Evolutionary conservation across 257 asterid genomes (phyloP).

Genomic region (Gentiana straminea): DNA sequence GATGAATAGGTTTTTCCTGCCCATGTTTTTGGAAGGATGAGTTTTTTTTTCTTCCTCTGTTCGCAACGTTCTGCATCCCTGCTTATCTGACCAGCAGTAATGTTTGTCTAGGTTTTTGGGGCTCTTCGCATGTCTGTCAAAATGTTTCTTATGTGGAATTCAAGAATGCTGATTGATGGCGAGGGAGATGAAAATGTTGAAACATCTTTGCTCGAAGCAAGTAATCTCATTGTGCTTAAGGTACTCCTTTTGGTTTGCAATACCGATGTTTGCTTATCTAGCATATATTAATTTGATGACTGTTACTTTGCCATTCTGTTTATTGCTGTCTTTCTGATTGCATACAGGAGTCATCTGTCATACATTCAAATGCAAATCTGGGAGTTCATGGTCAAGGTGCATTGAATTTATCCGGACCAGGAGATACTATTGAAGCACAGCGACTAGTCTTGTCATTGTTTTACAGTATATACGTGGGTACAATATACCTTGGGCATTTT

Average conservation of each 20-base stretch:
- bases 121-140: slow-evolving; percentile 99
- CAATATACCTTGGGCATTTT: background rate
- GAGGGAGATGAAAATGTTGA: slow-evolving; percentile 97
- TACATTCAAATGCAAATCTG: slow-evolving; percentile 92
- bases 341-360: slow-evolving; percentile 67
- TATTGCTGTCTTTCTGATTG: slow-evolving; percentile 6
- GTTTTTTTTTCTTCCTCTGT: background rate
- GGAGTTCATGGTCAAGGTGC: slow-evolving; percentile 98
- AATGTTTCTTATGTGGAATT: slow-evolving; percentile 97
- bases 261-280: slow-evolving; percentile 1
- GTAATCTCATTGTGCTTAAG: slow-evolving; percentile 94
- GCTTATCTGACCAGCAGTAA: background rate
- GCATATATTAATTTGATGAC: background rate
- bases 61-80: background rate
- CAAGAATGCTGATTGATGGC: slow-evolving; percentile 86
- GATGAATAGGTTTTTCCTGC: background rate
- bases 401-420: slow-evolving; percentile 86
- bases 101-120: slow-evolving; percentile 70
- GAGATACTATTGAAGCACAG: slow-evolving; percentile 93
- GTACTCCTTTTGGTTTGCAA: slow-evolving; percentile 27
- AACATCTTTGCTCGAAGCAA: slow-evolving; percentile 94
- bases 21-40: background rate
- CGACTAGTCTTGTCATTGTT: slow-evolving; percentile 82
- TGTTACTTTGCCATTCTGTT: slow-evolving; percentile 3
- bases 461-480: slow-evolving; percentile 80